Evolutionary conservation across 2,329 filamentous ascomycete genomes (phyloP).

Genomic region (Periconia sp.): DNA sequence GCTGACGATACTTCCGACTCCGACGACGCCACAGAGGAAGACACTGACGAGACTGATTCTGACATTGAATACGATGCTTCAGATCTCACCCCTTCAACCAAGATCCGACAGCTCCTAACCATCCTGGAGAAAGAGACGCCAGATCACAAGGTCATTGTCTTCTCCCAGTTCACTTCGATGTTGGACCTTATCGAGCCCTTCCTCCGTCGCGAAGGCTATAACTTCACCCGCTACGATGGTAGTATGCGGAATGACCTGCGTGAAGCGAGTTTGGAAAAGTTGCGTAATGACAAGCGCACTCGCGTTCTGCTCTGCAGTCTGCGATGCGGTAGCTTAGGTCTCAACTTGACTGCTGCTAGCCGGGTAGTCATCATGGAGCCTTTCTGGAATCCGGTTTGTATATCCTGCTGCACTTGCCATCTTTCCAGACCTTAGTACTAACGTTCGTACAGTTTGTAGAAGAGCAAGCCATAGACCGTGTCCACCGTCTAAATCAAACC

Average conservation of each 20-base stretch:
- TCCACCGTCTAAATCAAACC: slow-evolving; percentile 97
- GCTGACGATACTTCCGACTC: slow-evolving; percentile 46
- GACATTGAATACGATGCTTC: slow-evolving; percentile 49
- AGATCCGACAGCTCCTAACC: slow-evolving; percentile 83
- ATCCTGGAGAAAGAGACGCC: slow-evolving; percentile 79
- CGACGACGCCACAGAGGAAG: slow-evolving; percentile 52
- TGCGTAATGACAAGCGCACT: slow-evolving; percentile 76
- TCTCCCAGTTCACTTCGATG: slow-evolving; percentile 98
- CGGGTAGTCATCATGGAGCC: slow-evolving; percentile 95
- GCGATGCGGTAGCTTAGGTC: slow-evolving; percentile 88
- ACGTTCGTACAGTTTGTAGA: slow-evolving; percentile 75
- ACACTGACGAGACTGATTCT: slow-evolving; percentile 48
- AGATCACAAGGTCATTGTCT: slow-evolving; percentile 96
- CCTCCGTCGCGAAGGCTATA: slow-evolving; percentile 73
- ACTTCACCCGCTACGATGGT: slow-evolving; percentile 90
- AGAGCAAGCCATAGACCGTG: slow-evolving; percentile 97
- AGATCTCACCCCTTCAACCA: slow-evolving; percentile 74
- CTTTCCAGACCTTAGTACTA: slow-evolving; percentile 10
- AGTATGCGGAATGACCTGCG: slow-evolving; percentile 92
- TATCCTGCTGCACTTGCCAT: background rate
- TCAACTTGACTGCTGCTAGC: slow-evolving; percentile 93
- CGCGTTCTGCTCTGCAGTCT: slow-evolving; percentile 90
- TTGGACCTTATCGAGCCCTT: slow-evolving; percentile 95
- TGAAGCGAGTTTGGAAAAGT: slow-evolving; percentile 79
- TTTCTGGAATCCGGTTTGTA: slow-evolving; percentile 88